A percentile compares a stretch with the other conserved stretches of the same genome.
phyloP scores from a whole-genome alignment of 129 eudicot species.

The Flaveria trinervia region DNA sequence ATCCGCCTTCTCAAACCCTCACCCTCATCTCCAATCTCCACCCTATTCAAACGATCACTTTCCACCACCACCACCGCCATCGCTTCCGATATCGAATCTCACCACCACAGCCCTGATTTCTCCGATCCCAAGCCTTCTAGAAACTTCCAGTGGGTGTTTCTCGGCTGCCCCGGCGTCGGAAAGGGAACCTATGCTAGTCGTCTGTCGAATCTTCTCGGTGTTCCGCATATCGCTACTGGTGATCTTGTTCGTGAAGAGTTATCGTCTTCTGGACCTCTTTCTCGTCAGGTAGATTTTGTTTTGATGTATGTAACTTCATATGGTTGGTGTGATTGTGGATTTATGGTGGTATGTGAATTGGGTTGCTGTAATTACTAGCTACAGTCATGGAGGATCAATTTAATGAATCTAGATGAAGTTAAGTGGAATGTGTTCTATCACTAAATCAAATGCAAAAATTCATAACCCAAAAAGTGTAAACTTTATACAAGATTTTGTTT shows the following conservation, averaged over 20 bases:
- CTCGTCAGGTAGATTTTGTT: constrained; percentile 51
- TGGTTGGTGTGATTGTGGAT: too few species aligned
- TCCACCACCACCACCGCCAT: constrained; percentile 41
- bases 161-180: constrained; percentile 96
- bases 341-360: too few species aligned
- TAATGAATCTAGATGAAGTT: too few species aligned
- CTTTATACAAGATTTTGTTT: too few species aligned
- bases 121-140: constrained; percentile 51
- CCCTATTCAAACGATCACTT: constrained; percentile 38
- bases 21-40: constrained; percentile 34
- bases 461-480: too few species aligned
- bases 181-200: constrained; percentile 97
- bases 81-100: constrained; percentile 30
- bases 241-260: constrained; percentile 93
- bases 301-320: neutral
- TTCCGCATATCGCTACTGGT: constrained; percentile 98
- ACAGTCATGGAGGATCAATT: too few species aligned
- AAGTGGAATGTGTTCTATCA: too few species aligned
- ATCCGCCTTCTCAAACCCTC: constrained; percentile 57
- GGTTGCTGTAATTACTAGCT: too few species aligned
- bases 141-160: constrained; percentile 78
- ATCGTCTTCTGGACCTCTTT: constrained; percentile 62
- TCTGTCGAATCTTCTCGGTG: constrained; percentile 71
- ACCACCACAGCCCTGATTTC: constrained; percentile 28
- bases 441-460: too few species aligned